Evolutionary conservation across 2,329 filamentous ascomycete species (phyloP), one percentile per base, ranked within the genome.

Genomic region (Chalaropsis ovoidea): DNA sequence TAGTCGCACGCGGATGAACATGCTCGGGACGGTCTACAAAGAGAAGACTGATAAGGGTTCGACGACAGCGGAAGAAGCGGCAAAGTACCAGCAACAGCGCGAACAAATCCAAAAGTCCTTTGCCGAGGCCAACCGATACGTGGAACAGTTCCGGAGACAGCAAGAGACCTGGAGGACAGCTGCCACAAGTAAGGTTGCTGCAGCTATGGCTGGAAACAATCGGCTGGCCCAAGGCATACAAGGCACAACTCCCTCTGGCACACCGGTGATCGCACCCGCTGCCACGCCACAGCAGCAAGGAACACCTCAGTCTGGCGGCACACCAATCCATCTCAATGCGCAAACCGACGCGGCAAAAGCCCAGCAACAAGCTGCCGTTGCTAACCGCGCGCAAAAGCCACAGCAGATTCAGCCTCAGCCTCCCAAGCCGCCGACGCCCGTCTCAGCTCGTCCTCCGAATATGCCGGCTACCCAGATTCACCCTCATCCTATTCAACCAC

Each of bases 61-160:
- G 22, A 73, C 76, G 0, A 71, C 82, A 13, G 76, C 74, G 2
- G 72, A 79, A 0, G 80, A 82, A 1, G 80, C 83, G 62, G 70
- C 77, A 41, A 78, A 77, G 65, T 74, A 76, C 27, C 74, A 76
- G 13, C 75, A 78, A 49, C 74, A 78, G 1, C 79, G 77, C 67
- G 78, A 78, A 1, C 72, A 75, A 17, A 72, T 77, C 11, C 72
- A 77, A 17, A 82, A 81, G 68, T 68, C 74, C 8, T 76, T 81
- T 68, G 71, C 71, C 0, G 79, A 82, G 1, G 79, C 80, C 0
- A 75, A 78, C 27, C 76, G 74, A 22, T 82, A 79, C 69, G 77
- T 82, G 2, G 78, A 79, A 15, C 72, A 69, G 4, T 78, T 82
- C 52, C 74, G 80, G 2, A 78, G 78, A 64, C 76, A 78, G 61